Evolutionary conservation across 2,329 filamentous ascomycete genomes (phyloP).

Genomic region (Diaporthe longicolla): DNA sequence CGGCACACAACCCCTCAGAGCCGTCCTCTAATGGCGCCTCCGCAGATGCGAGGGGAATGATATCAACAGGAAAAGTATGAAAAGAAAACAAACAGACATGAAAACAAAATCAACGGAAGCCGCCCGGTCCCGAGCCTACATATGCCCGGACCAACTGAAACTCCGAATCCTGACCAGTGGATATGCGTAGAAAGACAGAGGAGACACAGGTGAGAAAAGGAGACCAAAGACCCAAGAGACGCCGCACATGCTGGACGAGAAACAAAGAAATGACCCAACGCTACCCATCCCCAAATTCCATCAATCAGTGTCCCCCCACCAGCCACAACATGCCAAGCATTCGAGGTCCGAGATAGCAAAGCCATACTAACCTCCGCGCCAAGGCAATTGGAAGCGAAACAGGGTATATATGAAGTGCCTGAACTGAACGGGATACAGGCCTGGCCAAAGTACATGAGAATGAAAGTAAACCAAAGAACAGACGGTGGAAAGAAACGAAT

Average conservation of each 20-base stretch:
- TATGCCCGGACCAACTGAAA: conserved; percentile 3
- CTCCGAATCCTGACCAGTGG: conserved; percentile 29
- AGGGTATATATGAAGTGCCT: conserved; percentile 35
- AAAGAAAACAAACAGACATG: background rate
- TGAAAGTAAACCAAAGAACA: background rate
- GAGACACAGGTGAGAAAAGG: background rate
- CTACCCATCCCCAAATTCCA: background rate
- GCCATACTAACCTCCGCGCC: background rate
- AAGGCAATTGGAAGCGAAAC: conserved; percentile 32
- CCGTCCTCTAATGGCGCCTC: conserved; percentile 24
- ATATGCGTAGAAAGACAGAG: conserved; percentile 4
- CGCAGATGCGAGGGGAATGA: conserved; percentile 18
- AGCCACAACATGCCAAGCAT: background rate
- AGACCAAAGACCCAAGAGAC: background rate
- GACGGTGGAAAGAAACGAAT: conserved; percentile 24
- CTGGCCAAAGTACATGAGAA: conserved; percentile 27
- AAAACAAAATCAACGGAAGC: background rate
- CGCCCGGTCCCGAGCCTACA: conserved; percentile 15
- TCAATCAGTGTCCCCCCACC: background rate
- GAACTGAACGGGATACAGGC: conserved; percentile 26
- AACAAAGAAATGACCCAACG: background rate
- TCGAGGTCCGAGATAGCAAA: background rate
- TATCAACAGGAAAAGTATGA: background rate
- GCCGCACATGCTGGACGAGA: conserved; percentile 23
- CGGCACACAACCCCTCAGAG: background rate